Conservation (phyloP, 176 grass and related monocot species). For the Alloteropsis semialata region DNA sequence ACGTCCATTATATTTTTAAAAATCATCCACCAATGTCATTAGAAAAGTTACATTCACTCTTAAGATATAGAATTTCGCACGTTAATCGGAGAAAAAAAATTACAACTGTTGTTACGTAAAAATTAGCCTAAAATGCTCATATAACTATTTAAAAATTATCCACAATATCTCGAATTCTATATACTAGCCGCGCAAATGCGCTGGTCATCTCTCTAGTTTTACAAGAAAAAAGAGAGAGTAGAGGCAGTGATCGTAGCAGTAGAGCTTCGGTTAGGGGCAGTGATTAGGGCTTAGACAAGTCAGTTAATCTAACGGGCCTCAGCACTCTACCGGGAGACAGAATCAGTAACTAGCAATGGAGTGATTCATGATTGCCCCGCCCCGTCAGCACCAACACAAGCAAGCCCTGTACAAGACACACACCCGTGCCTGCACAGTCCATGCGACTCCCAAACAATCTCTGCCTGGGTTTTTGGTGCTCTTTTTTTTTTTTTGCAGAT, state of each 20-base stretch:
- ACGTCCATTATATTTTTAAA: too few species aligned
- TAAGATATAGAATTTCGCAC: too few species aligned
- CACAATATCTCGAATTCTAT: too few species aligned
- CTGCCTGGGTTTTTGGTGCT: not conserved
- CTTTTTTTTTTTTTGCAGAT: conserved; percentile 6
- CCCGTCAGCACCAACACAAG: conserved; percentile 1
- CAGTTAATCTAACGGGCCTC: conserved; percentile 12
- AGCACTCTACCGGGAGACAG: not conserved
- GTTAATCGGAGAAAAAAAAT: too few species aligned
- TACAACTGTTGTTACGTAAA: too few species aligned
- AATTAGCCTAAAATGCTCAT: too few species aligned
- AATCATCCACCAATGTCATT: too few species aligned
- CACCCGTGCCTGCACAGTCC: conserved; percentile 27
- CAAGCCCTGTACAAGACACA: not conserved
- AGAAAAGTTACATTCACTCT: too few species aligned
- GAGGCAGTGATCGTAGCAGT: not conserved
- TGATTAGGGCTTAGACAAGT: conserved; percentile 2
- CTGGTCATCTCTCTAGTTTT: too few species aligned
- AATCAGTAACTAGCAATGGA: conserved; percentile 14
- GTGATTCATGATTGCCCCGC: conserved; percentile 23
- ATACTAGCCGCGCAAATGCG: too few species aligned
- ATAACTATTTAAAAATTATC: too few species aligned
- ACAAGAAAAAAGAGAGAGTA: too few species aligned
- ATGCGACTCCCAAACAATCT: not conserved
- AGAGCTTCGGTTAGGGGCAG: not conserved